Evolutionary conservation across 2,329 filamentous ascomycete genomes (phyloP), one percentile per base, ranked within the genome.

Genomic region (Teratosphaeria nubilosa): DNA sequence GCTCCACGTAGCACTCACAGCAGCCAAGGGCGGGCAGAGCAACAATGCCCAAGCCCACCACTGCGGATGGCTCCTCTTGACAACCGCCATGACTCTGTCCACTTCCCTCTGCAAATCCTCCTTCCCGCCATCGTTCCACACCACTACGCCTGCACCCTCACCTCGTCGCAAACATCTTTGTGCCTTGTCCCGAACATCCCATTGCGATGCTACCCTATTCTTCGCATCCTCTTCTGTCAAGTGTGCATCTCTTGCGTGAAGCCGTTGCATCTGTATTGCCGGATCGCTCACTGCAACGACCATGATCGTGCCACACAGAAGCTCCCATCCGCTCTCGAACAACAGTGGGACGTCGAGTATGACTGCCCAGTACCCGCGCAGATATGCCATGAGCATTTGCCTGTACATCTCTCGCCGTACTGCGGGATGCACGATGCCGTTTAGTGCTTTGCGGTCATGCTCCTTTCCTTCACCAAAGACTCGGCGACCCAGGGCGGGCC

Each of bases 331-430:
- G 65, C 85, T 87, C 78, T 99, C 94, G 67, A 96, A 96, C 50
- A 99, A 80, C 56, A 99, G 77, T 55, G 94, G 94, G 9, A 99
- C 86, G 70, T 99, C 94, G 16, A 97, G 79, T 37, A 99, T 87
- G 3, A 96, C 90, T 0, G 91, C 91, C 90, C 92, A 94, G 69
- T 85, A 72, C 0, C 94, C 92, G 1, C 75, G 75, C 14, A 94
- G 57, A 69, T 96, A 96, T 65, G 83, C 83, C 60, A 78, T 77
- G n/a, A 90, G 69, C 58, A 97, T 82, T 53, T 82, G 78, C 66
- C 80, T 84, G 73, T 90, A 90, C 81, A 96, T 92, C 72, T 88
- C 90, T 69, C 77, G 80, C 48, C 91, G 81, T 50, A 99, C 91
- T 0, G 90, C 91, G 0, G 94, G 94, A 72, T 99, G 94, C 55